Evolutionary conservation across 148 eudicot species (phyloP), one percentile per base, ranked within the genome.

Genomic region (Chenopodium album): DNA sequence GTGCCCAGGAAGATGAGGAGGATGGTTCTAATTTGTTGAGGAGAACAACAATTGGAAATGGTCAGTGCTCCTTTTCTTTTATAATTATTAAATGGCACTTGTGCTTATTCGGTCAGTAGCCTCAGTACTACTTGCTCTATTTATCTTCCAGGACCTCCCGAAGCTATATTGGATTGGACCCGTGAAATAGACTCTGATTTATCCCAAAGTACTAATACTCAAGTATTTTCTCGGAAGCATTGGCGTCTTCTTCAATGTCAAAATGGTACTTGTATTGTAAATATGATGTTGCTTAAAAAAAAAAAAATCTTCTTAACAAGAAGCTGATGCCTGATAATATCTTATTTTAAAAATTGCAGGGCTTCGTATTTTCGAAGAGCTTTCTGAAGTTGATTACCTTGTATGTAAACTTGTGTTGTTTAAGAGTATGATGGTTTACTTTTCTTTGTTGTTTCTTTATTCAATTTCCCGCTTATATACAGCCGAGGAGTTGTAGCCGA

Each of bases 171-270:
- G 60, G 99, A 97, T 87, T 97, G 99, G 99, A 97, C 99, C 56
- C 91, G 87, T 78, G 99, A 94, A 85, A 54, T 91, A 75, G 91
- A 89, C 82, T 85, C 95, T 72, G 97, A 92, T 82, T 80, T 94
- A 70, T 90, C 92, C 86, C 91, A 94, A 77, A 92, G 86, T 82
- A 84, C 86, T 22, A 88, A 85, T 81, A 94, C 82, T 83, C 97
- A 92, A 85, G 94, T 92, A 78, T 94, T 96, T 84, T 94, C 97
- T 73, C 88, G 95, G 84, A 97, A 92, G 87, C 91, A 94, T 84
- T 97, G 99, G 99, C 99, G 99, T 76, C 97, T 97, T 84, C 98
- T 97, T 84, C 99, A 94, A 70, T 91, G 98, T 86, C 99, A 97
- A 90, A 97, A 97, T 87, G 99, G 99, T 90, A 80, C 44, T 80